phyloP scores from a whole-genome alignment of 2,329 filamentous ascomycete species.

The Cercospora beticola region DNA sequence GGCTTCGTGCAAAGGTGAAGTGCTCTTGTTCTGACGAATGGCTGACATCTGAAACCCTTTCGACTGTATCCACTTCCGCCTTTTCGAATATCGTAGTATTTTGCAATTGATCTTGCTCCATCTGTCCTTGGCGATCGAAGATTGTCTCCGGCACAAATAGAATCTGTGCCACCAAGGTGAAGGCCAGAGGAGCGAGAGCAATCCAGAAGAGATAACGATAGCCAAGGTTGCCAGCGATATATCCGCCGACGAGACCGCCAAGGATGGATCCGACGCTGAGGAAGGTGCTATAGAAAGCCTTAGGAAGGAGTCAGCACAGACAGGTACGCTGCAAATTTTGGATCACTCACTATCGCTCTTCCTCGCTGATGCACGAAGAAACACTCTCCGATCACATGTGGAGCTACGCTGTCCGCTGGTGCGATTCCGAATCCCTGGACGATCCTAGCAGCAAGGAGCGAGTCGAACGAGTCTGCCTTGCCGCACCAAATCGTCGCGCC shows the following conservation, averaged over 20 bases:
- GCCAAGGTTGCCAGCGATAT: constrained; percentile 41
- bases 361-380: constrained; percentile 47
- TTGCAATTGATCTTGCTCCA: constrained; percentile 10
- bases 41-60: constrained; percentile 20
- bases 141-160: constrained; percentile 44
- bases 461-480: constrained; percentile 39
- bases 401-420: constrained; percentile 43
- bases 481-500: constrained; percentile 45
- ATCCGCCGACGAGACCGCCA: constrained; percentile 43
- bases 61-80: constrained; percentile 25
- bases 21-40: constrained; percentile 26
- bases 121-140: constrained; percentile 39
- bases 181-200: constrained; percentile 40
- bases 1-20: constrained; percentile 40
- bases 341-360: constrained; percentile 39
- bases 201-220: constrained; percentile 46
- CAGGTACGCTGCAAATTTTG: not conserved
- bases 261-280: constrained; percentile 41
- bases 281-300: constrained; percentile 46
- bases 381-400: constrained; percentile 44
- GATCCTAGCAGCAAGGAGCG: constrained; percentile 41
- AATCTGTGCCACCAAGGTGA: constrained; percentile 37
- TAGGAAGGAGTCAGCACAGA: not conserved
- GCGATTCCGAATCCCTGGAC: constrained; percentile 42
- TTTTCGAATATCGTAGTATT: constrained; percentile 29